Evolutionary conservation across 805 yeast genomes (phyloP).

Genomic region (Candida vaughaniae): DNA sequence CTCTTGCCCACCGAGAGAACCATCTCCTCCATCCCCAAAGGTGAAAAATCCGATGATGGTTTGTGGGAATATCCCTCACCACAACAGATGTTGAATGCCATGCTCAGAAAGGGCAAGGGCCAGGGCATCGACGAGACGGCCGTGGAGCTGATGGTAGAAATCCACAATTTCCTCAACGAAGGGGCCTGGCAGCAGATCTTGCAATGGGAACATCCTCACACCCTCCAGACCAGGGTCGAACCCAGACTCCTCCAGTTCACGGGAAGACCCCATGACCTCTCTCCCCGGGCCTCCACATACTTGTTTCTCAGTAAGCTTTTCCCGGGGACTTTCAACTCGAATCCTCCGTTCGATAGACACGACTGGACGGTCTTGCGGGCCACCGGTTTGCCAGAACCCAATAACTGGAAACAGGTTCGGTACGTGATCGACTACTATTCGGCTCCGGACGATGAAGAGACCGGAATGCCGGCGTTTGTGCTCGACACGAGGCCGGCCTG

Average conservation of each 20-base stretch:
- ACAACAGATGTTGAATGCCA: slow-evolving; percentile 98
- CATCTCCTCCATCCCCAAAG: slow-evolving; percentile 83
- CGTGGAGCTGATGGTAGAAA: slow-evolving; percentile 94
- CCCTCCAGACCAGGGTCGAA: slow-evolving; percentile 48
- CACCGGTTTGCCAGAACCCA: slow-evolving; percentile 28
- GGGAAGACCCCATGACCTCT: slow-evolving; percentile 84
- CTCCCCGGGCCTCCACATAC: slow-evolving; percentile 80
- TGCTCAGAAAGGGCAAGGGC: slow-evolving; percentile 89
- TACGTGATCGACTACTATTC: slow-evolving; percentile 95
- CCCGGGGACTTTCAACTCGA: slow-evolving; percentile 69
- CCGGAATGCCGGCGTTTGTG: slow-evolving; percentile 88
- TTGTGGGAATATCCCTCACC: slow-evolving; percentile 99
- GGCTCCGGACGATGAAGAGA: slow-evolving; percentile 86
- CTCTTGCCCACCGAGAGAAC: slow-evolving; percentile 83
- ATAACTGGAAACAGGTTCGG: slow-evolving; percentile 70
- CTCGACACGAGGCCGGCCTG: slow-evolving; percentile 95
- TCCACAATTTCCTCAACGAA: slow-evolving; percentile 93
- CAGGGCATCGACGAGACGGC: slow-evolving; percentile 92
- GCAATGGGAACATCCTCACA: slow-evolving; percentile 83
- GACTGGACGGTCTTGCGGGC: slow-evolving; percentile 95
- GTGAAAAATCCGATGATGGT: slow-evolving; percentile 60
- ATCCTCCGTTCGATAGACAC: slow-evolving; percentile 96
- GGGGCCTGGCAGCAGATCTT: slow-evolving; percentile 96
- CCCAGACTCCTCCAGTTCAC: slow-evolving; percentile 86
- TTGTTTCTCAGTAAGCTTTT: slow-evolving; percentile 63